phyloP scores from a whole-genome alignment of 768 basidiomycete species.

The Candolleomyces aberdarensis region DNA sequence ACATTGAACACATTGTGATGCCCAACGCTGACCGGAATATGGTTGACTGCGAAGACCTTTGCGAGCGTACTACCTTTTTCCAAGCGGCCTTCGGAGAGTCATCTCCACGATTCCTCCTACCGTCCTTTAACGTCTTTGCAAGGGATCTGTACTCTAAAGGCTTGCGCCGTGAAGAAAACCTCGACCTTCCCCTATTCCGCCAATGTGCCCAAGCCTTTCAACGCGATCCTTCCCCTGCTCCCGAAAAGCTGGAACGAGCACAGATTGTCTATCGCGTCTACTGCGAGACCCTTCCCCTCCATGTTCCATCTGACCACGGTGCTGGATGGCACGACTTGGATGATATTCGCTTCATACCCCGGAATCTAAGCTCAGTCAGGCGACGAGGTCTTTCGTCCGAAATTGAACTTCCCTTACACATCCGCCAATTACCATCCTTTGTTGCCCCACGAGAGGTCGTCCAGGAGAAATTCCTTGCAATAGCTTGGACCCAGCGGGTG shows the following conservation, averaged over 20 bases:
- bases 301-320: not conserved
- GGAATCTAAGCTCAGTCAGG: not conserved
- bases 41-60: not conserved
- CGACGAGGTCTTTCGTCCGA: constrained; percentile 8
- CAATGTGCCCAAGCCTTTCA: not conserved
- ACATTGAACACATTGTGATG: constrained; percentile 27
- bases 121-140: not conserved
- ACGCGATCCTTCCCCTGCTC: too few species aligned
- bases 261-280: not conserved
- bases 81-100: constrained; percentile 13
- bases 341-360: not conserved
- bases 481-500: constrained; percentile 23
- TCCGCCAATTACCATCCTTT: constrained; percentile 6
- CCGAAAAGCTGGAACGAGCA: not conserved
- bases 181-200: not conserved
- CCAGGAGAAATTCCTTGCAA: constrained; percentile 11
- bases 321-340: not conserved
- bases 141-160: not conserved
- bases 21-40: constrained; percentile 14
- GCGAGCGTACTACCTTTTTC: not conserved
- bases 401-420: not conserved
- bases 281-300: constrained; percentile 1
- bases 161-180: not conserved
- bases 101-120: not conserved
- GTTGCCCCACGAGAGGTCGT: constrained; percentile 17